phyloP scores from a whole-genome alignment of 2,329 filamentous ascomycete species.

The Arthrobotrys sphaeroides region DNA sequence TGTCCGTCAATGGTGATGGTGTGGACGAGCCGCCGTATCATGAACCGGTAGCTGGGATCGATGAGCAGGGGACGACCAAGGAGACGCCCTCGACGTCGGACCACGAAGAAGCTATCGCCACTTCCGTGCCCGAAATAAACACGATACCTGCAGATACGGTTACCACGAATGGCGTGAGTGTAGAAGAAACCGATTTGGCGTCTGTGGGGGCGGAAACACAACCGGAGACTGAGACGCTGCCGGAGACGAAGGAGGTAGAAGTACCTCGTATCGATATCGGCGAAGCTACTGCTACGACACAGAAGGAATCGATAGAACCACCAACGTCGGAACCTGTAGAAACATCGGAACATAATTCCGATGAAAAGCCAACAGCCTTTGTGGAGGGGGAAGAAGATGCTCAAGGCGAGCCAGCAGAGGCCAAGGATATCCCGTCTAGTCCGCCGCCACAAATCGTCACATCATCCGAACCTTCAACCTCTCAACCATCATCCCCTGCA shows the following conservation, averaged over 20 bases:
- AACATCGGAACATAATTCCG: neutral
- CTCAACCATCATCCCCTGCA: conserved; percentile 34
- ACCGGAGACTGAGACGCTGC: neutral
- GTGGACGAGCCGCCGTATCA: neutral
- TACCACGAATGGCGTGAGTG: neutral
- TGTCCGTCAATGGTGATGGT: neutral
- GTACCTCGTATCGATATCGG: neutral
- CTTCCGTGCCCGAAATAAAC: neutral
- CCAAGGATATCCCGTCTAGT: conserved; percentile 27
- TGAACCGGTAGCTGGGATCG: neutral
- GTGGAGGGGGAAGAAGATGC: conserved; percentile 3
- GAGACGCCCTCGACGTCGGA: conserved; percentile 6
- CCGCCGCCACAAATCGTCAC: conserved; percentile 45
- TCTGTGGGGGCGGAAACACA: neutral
- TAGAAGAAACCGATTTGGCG: neutral
- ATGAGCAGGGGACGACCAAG: neutral
- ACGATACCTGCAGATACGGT: neutral
- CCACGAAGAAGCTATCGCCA: neutral
- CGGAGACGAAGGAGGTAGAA: neutral
- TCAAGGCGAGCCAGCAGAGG: neutral
- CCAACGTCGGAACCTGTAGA: neutral
- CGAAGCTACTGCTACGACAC: neutral
- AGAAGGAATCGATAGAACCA: neutral
- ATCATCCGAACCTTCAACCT: conserved; percentile 27
- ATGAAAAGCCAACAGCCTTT: neutral